Conservation (phyloP, 495 filamentous ascomycete genomes). For the Entonaema liquescens region DNA sequence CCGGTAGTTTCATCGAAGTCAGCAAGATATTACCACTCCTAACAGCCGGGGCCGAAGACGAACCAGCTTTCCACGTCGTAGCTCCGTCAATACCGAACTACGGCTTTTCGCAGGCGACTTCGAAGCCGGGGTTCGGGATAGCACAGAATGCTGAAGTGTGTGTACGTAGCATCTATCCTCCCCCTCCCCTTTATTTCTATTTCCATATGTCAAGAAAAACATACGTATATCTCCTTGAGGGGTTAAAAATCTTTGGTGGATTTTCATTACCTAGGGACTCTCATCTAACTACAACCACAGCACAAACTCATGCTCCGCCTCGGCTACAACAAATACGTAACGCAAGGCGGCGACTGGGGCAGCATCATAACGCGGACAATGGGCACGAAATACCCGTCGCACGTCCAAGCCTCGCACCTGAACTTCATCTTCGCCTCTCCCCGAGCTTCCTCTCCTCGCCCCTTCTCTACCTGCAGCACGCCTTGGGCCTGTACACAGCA, state of each 20-base stretch:
- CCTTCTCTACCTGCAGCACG: constrained; percentile 50
- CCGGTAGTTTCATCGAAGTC: constrained; percentile 74
- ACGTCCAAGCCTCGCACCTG: constrained; percentile 67
- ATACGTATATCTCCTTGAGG: background rate
- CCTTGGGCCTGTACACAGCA: constrained; percentile 43
- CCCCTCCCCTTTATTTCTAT: background rate
- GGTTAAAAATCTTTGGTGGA: background rate
- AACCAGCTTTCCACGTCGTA: constrained; percentile 69
- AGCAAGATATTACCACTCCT: constrained; percentile 69
- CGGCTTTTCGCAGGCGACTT: constrained; percentile 64
- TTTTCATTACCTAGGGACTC: background rate
- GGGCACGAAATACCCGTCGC: constrained; percentile 61
- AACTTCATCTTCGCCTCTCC: constrained; percentile 60
- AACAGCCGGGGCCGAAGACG: constrained; percentile 45
- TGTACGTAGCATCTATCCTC: constrained; percentile 2
- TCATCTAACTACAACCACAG: background rate
- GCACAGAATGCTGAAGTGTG: constrained; percentile 65
- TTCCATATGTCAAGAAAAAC: no score
- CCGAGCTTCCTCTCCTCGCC: constrained; percentile 48
- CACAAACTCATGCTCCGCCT: constrained; percentile 40
- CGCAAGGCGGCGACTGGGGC: constrained; percentile 76
- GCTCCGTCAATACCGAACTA: constrained; percentile 73
- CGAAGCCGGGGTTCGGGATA: constrained; percentile 62
- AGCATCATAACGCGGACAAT: constrained; percentile 66
- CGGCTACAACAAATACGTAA: constrained; percentile 69